Evolutionary conservation across 1,284 basidiomycete species (phyloP), one percentile per base, ranked within the genome.

Genomic region (Somion occarium): DNA sequence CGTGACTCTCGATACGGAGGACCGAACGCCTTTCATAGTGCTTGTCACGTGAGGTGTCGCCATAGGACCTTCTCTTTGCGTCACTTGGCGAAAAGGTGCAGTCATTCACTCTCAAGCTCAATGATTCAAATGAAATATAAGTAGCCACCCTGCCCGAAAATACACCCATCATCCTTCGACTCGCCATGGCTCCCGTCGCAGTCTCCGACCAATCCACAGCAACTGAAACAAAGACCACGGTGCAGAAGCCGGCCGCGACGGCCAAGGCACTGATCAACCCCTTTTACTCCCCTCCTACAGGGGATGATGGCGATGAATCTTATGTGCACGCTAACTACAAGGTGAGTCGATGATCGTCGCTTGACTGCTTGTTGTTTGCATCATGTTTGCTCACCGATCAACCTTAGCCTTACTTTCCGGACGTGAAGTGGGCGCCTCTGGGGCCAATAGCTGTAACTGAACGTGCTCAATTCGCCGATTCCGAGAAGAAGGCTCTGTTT

Each of bases 281-380:
- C 0, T 86, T 87, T 66, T 85, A 86, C 58, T 84, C 82, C 2
- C 84, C 84, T 44, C 70, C 73, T 7, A 42, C 70, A 18, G 75
- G 66, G 2, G 76, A 79, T 48, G 73, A 79, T 43, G 74, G 82
- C 54, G 69, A 75, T 49, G 43, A 38, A 19, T 61, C 58, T 27
- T 88, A 90, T 66, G 61, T 78, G 59, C 79, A 73, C 57, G 74
- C 78, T 22, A 69, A 81, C 38, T 85, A 79, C 67, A 86, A 83
- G 73, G 85, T 82, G 53, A 55, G 53, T 51, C 12, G 41, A 39
- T 34, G 30, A 34, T 34, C 30, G 30, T 25, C 34, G n/a, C 18
- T 20, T 15, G 15, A 39, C 3, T 52, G n/a, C 7, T 23, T 51
- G 19, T 26, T 41, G 27, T 34, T 38, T 22, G 19, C 51, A 12